A percentile compares a stretch with the other conserved stretches of the same genome.
These are phyloP conservation scores for Suillus brevipes DNA, from an alignment of 768 basidiomycete species.

Conservation along the genomic window DNA sequence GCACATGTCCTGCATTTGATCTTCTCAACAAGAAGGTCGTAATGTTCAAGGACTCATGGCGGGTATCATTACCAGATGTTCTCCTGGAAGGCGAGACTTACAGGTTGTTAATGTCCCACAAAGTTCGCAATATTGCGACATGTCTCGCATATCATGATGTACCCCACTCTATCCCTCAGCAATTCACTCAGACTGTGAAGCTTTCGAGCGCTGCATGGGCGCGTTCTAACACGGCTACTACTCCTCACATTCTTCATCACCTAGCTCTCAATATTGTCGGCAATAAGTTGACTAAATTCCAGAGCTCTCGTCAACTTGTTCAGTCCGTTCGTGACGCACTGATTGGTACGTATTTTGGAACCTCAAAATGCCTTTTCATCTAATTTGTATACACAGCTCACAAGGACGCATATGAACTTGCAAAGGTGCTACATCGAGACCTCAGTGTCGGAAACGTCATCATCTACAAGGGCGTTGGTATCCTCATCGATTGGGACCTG, in stretches of 20 bases:
- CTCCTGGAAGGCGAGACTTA: constrained; percentile 5
- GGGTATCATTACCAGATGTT: neutral
- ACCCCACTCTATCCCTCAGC: neutral
- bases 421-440: no score
- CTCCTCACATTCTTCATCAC: constrained; percentile 1
- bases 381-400: neutral
- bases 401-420: no score
- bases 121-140: neutral
- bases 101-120: neutral
- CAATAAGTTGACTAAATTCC: neutral
- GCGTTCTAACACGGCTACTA: neutral
- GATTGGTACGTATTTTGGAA: neutral
- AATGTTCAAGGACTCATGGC: constrained; percentile 12
- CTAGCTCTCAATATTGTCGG: constrained; percentile 3
- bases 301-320: neutral
- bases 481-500: no score
- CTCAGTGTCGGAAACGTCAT: no score
- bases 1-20: no score
- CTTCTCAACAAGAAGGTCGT: no score
- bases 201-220: neutral
- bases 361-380: neutral
- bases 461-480: no score
- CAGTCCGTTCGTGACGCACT: constrained; percentile 2
- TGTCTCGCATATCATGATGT: constrained; percentile 3
- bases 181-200: neutral